These are phyloP conservation scores for Yarrowia deformans DNA, from an alignment of 805 yeast genomes.

Conservation along the genomic window DNA sequence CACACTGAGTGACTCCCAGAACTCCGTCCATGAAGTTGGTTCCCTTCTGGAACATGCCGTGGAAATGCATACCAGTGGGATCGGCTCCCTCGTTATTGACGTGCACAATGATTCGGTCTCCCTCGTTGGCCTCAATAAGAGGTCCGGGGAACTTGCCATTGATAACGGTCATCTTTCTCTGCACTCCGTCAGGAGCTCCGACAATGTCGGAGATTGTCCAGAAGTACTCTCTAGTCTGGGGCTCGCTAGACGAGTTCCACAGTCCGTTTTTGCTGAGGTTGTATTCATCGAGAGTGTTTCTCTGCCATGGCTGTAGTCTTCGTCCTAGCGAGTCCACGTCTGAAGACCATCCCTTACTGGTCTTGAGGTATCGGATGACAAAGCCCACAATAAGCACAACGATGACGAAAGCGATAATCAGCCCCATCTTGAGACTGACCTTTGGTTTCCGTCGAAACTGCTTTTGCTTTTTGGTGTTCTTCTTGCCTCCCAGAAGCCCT, in stretches of 20 bases:
- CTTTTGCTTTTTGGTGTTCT: slow-evolving; percentile 6
- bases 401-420: slow-evolving; percentile 2
- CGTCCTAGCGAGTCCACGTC: slow-evolving; percentile 33
- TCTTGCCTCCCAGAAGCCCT: slow-evolving; percentile 18
- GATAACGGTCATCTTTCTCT: slow-evolving; percentile 51
- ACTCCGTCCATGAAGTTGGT: slow-evolving; percentile 62
- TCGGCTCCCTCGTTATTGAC: slow-evolving; percentile 54
- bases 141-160: slow-evolving; percentile 63
- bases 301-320: slow-evolving; percentile 46
- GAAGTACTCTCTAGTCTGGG: slow-evolving; percentile 43
- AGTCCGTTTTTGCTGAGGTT: slow-evolving; percentile 41
- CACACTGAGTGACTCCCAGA: slow-evolving; percentile 59
- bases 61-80: slow-evolving; percentile 60
- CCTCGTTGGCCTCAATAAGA: slow-evolving; percentile 53
- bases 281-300: slow-evolving; percentile 47
- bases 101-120: slow-evolving; percentile 51
- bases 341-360: background rate
- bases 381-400: slow-evolving; percentile 21
- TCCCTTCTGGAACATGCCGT: slow-evolving; percentile 58
- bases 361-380: slow-evolving; percentile 9
- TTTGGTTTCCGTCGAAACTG: slow-evolving; percentile 13
- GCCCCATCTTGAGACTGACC: slow-evolving; percentile 11
- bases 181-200: slow-evolving; percentile 46
- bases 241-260: slow-evolving; percentile 40
- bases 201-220: slow-evolving; percentile 43